A percentile compares a stretch with the other conserved stretches of the same genome.
Conservation (phyloP, 768 basidiomycete genomes). For the Panaeolus papilionaceus region DNA sequence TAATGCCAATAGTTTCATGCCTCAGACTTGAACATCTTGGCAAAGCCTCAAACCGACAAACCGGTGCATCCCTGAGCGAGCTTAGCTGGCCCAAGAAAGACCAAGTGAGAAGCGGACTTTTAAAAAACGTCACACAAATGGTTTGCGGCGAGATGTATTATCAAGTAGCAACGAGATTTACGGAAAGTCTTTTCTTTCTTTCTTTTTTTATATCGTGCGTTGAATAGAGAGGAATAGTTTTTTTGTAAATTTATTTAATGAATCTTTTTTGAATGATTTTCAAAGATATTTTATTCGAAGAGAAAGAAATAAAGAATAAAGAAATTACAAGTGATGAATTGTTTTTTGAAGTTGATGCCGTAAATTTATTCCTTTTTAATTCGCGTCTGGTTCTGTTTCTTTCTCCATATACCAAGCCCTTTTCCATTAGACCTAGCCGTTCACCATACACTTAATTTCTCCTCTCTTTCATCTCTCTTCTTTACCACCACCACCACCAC, state of each 20-base stretch:
- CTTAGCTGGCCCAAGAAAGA: not conserved
- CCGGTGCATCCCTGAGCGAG: not conserved
- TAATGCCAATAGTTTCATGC: constrained; percentile 9
- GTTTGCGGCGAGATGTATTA: not conserved
- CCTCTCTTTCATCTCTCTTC: constrained; percentile 9
- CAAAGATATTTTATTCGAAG: too few species aligned
- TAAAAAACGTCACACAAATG: not conserved
- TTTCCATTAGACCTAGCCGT: not conserved
- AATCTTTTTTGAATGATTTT: too few species aligned
- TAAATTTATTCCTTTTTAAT: too few species aligned
- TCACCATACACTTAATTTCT: constrained; percentile 10
- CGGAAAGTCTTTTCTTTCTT: not conserved
- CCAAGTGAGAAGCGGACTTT: constrained; percentile 4
- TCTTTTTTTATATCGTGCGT: too few species aligned
- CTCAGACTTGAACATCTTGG: constrained; percentile 12
- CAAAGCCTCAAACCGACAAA: constrained; percentile 1
- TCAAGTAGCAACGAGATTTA: too few species aligned
- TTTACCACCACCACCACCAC: constrained; percentile 14
- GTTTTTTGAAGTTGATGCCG: too few species aligned
- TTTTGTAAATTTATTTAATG: too few species aligned
- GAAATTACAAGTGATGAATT: too few species aligned
- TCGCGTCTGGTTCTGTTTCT: too few species aligned
- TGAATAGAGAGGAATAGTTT: too few species aligned
- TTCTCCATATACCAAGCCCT: too few species aligned
- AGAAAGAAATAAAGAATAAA: too few species aligned